Base-by-base conservation (phyloP, 2,329 filamentous ascomycete genomes). In the Fusarium liriodendri region DNA sequence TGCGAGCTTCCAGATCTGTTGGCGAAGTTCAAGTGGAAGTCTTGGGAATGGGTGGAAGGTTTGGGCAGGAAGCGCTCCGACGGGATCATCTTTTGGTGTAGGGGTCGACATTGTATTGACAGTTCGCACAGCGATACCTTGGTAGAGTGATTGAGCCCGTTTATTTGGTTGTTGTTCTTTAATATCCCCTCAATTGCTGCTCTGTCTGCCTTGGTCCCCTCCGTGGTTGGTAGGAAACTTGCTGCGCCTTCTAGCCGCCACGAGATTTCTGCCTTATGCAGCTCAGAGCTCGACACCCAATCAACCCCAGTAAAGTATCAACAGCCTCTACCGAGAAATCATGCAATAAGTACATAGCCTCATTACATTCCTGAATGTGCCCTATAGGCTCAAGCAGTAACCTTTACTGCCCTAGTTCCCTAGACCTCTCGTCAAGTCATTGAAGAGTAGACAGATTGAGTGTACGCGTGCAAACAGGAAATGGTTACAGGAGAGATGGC, bases 21-120 rank as follows among this genome's bases (percentile, higher is more conserved):
- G 45, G 47, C 60, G 45, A 16, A 62, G 22, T 25, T 62, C 60
- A 2, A 20, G 42, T 4, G 60, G 42, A 20, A 62, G 60, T 3
- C 22, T 18, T 8, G 45, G 33, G 8, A 62, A 62, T 35, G 16
- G 45, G 16, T 14, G n/a, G 37, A 62, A 50, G 9, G 32, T 29
- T 45, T 27, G 58, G 32, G 54, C 4, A 18, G n/a, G 11, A 33
- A 18, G n/a, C 11, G 2, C 27, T 6, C 18, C 10, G 13, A 25
- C 10, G 1, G 27, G n/a, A 7, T 29, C 8, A 25, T 52, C 47
- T 14, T 52, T 29, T 6, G 25, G 25, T 2, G 10, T 2, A 32
- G 18, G 25, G 10, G 22, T 47, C 42, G 22, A 18, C 50, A 55
- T 55, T 55, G 52, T 18, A 29, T 55, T 22, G n/a, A n/a, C 6